Evolutionary conservation across 805 yeast species (phyloP).

Genomic region (Clavispora fructus): DNA sequence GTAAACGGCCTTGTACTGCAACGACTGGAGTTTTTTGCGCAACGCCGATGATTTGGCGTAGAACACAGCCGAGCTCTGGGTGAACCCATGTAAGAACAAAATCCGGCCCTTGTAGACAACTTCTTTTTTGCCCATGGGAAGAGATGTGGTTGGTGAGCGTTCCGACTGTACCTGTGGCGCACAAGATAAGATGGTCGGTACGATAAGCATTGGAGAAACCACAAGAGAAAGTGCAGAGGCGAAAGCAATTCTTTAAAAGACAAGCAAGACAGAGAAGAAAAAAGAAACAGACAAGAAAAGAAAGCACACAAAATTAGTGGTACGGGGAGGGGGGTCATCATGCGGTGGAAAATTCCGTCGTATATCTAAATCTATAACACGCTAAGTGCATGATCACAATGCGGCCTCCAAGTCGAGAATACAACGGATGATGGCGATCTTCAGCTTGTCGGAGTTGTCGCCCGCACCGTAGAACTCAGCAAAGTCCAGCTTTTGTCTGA

Average conservation of each 20-base stretch:
- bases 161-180: neutral
- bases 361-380: neutral
- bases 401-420: conserved; percentile 46
- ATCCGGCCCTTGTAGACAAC: conserved; percentile 40
- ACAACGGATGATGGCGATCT: conserved; percentile 49
- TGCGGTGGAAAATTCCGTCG: no score
- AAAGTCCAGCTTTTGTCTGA: conserved; percentile 25
- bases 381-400: neutral
- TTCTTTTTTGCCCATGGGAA: neutral
- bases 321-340: no score
- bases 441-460: conserved; percentile 21
- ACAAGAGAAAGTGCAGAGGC: neutral
- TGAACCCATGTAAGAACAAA: conserved; percentile 87
- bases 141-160: neutral
- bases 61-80: conserved; percentile 78
- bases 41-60: conserved; percentile 87
- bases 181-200: neutral
- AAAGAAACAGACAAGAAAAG: no score
- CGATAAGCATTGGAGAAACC: no score
- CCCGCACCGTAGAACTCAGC: conserved; percentile 29
- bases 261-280: no score
- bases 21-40: conserved; percentile 64
- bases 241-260: no score
- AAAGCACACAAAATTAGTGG: no score
- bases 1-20: conserved; percentile 67